Conservation (phyloP, 2,329 filamentous ascomycete genomes). For the Sordariomycetes sp. region DNA sequence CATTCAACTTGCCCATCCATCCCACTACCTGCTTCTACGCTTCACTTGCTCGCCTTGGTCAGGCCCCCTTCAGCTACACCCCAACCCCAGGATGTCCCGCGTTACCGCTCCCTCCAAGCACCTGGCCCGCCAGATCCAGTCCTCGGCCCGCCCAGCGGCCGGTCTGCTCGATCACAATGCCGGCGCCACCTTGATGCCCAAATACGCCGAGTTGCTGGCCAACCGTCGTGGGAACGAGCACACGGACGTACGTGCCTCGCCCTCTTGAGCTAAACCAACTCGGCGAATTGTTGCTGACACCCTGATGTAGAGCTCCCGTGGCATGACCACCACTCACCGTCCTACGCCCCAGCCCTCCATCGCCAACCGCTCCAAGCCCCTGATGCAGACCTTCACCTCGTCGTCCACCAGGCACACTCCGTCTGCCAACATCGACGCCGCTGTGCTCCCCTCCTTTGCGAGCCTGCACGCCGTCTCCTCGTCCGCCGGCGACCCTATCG, state of each 20-base stretch:
- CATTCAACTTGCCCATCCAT: too few species aligned
- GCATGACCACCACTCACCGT: conserved; percentile 37
- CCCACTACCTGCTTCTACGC: too few species aligned
- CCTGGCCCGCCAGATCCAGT: conserved; percentile 35
- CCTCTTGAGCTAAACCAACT: not conserved
- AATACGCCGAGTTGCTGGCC: conserved; percentile 36
- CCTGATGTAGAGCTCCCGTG: conserved; percentile 22
- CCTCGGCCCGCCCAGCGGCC: conserved; percentile 27
- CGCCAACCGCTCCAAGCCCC: conserved; percentile 36
- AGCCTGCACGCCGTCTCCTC: conserved; percentile 15
- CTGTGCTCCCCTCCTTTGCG: conserved; percentile 40
- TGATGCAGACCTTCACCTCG: conserved; percentile 55
- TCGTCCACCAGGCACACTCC: conserved; percentile 28
- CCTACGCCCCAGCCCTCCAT: conserved; percentile 35
- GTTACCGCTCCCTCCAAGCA: conserved; percentile 41
- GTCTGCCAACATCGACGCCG: conserved; percentile 37
- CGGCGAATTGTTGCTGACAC: conserved; percentile 2
- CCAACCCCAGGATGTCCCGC: conserved; percentile 30
- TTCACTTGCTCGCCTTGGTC: too few species aligned
- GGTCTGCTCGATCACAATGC: conserved; percentile 25
- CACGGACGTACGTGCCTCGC: conserved; percentile 26
- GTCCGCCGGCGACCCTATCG: conserved; percentile 33
- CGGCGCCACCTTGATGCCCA: conserved; percentile 31
- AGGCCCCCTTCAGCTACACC: too few species aligned
- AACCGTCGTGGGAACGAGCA: conserved; percentile 22